Base-by-base conservation (phyloP, 73 alveolate genomes). In the Blepharisma stoltei region DNA sequence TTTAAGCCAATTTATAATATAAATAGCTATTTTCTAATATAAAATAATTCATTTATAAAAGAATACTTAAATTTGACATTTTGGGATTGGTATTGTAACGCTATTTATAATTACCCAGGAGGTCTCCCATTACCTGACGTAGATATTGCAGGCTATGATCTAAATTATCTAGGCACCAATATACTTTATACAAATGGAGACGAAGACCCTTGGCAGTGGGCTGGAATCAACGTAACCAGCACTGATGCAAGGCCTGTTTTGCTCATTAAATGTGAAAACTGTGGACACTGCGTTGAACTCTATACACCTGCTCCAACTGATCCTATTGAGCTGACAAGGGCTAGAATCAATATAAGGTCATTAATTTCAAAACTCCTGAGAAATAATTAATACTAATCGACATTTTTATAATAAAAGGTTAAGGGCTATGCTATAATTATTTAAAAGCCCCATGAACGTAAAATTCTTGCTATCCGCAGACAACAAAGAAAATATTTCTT, bases 181-280 rank as follows among this genome's bases (percentile, higher is more conserved):
- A 80, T 83, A 50, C 78, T 86, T 82, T 77, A 87, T 55, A 78
- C 88, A 6, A 90, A 86, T 67, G 89, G 90, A 8, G 81, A 69
- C 76, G 96, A 90, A 80, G 96, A 90, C 69, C 94, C 94, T 6
- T 90, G 96, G 96, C 71, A 81, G 47, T 83, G 87, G 86, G 92
- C 96, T 14, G 88, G 92, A 32, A 70, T 83, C 73, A 21, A 71
- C 7, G 71, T 77, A 38, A 37, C 47, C 32, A 47, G 78, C 27
- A 81, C 81, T 32, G 85, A 78, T 23, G 73, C 83, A 69, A 70
- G n/a, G n/a, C n/a, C 52, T n/a, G 83, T 87, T 54, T 68, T 25
- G 43, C 71, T 83, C n/a, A 52, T 87, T 45, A 83, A 87, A 27
- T 90, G 97, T 70, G 87, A 87, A 70, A 69, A 87, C 81, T 83